Evolutionary conservation across 306 rosid species (phyloP), one percentile per base, ranked within the genome.

Genomic region (Lathyrus tuberosus): DNA sequence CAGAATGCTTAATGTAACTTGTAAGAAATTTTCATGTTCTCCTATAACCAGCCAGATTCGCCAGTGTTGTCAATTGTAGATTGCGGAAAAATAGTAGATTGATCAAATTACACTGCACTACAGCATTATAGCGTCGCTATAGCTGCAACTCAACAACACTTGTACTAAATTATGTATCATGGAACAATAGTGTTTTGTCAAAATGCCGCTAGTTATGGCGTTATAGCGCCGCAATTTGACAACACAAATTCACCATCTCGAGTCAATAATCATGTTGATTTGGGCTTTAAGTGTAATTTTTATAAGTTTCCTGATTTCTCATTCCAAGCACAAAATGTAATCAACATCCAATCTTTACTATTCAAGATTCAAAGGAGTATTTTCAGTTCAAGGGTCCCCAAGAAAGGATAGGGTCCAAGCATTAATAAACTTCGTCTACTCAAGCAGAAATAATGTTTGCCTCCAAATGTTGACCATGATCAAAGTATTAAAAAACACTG

Each of bases 281-380:
- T 10, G 48, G 31, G 66, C n/a, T 61, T 35, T 8, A 9, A 61
- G 16, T 40, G 14, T 16, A 68, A 60, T 17, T 41, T 37, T 68
- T 47, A 38, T 16, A 5, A 49, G 58, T 76, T 61, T 35, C 40
- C 40, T 6, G 40, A 35, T 35, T 35, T 37, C 33, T 41, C 33
- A 10, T 57, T 35, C 14, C 22, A 35, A 35, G 9, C 10, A 35
- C 10, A 35, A 35, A 35, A 2, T 35, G 40, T 7, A 35, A 8
- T 5, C 40, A 35, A 35, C 6, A 58, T 66, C 61, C 46, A 54
- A 63, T 54, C 70, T 44, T 13, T 44, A 71, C 40, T 43, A 48
- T 22, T 52, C 40, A 65, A 56, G 48, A 74, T 65, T 74, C 60
- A 28, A 56, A 56, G 30, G 57, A 70, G 44, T 42, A 24, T 42